Evolutionary conservation across 441 rosid species (phyloP).

Genomic region (Arabidopsis lyrata): DNA sequence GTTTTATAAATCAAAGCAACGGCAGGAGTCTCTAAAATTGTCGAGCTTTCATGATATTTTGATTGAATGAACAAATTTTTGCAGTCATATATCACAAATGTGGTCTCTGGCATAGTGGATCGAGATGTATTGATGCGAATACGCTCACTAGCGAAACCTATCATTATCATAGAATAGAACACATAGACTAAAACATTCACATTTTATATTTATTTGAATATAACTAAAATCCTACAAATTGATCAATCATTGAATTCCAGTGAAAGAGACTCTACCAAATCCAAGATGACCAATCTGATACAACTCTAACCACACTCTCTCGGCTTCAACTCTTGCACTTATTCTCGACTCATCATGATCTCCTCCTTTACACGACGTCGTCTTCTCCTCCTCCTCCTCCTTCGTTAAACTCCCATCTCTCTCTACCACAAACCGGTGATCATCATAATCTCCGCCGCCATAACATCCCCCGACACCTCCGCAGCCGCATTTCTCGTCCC

Average conservation of each 20-base stretch:
- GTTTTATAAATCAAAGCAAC: not conserved
- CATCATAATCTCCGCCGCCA: constrained; percentile 38
- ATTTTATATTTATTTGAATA: constrained; percentile 16
- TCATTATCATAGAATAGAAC: constrained; percentile 21
- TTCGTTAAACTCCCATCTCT: constrained; percentile 48
- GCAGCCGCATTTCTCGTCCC: constrained; percentile 26
- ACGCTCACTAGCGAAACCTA: constrained; percentile 1
- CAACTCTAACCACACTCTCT: constrained; percentile 84
- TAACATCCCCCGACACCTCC: constrained; percentile 28
- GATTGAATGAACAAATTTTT: not conserved
- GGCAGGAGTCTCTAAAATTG: not conserved
- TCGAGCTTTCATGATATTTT: not conserved
- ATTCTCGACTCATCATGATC: constrained; percentile 40
- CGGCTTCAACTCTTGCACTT: constrained; percentile 62
- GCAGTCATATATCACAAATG: not conserved
- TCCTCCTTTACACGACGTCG: constrained; percentile 14
- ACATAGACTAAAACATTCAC: constrained; percentile 19
- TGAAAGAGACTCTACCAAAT: constrained; percentile 91
- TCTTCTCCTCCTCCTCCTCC: constrained; percentile 34
- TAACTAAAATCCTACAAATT: constrained; percentile 6
- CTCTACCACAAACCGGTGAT: constrained; percentile 44
- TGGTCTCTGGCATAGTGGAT: not conserved
- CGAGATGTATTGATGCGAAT: not conserved
- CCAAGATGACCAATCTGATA: constrained; percentile 84
- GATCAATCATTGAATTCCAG: constrained; percentile 45